Evolutionary conservation across 768 basidiomycete species (phyloP).

Genomic region (Leccinum imitatum): DNA sequence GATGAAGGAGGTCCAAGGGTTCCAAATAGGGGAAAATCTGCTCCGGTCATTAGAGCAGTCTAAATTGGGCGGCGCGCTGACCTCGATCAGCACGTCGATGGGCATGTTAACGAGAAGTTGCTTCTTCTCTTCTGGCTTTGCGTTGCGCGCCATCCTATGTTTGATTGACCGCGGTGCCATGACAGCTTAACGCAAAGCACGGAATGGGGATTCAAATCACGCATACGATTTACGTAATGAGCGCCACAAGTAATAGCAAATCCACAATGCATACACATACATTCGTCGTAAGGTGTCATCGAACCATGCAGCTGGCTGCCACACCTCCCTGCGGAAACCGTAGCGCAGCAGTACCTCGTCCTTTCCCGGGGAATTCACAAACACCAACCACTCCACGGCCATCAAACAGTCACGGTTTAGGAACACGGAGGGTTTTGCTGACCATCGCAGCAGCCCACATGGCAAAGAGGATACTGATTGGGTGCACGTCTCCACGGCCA

Average conservation of each 20-base stretch:
- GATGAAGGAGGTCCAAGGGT: constrained; percentile 33
- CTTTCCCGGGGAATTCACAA: neutral
- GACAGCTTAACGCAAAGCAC: neutral
- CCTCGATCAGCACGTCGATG: constrained; percentile 17
- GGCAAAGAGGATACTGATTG: constrained; percentile 73
- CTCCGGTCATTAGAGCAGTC: neutral
- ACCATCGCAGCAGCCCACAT: constrained; percentile 96
- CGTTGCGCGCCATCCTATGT: neutral
- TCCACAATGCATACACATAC: constrained; percentile 13
- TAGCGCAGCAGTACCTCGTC: constrained; percentile 5
- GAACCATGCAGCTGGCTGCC: constrained; percentile 4
- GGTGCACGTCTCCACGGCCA: constrained; percentile 83
- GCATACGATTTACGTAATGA: neutral
- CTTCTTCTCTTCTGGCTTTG: neutral
- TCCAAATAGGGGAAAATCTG: constrained; percentile 15
- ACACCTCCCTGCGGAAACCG: constrained; percentile 1
- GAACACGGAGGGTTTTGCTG: constrained; percentile 91
- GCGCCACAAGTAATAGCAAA: neutral
- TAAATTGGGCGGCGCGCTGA: neutral
- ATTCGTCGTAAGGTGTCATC: constrained; percentile 16
- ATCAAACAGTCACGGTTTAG: constrained; percentile 55
- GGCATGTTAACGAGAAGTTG: constrained; percentile 8
- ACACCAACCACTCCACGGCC: neutral
- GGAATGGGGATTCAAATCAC: neutral
- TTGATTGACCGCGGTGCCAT: constrained; percentile 6